Conservation (phyloP, 345 rosid species). For the Laguncularia racemosa region DNA sequence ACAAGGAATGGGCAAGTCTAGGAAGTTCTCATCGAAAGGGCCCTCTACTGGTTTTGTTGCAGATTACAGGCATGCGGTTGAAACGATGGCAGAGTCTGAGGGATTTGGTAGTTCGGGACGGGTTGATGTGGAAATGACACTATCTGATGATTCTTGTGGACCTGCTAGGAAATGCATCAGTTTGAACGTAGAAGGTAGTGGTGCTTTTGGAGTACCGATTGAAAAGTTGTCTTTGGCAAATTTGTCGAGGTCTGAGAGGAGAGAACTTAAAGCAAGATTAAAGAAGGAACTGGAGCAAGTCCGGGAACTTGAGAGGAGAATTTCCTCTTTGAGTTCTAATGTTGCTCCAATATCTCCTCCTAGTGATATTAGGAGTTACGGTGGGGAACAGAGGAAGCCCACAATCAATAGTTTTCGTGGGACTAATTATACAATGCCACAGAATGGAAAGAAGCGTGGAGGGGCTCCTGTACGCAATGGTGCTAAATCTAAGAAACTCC, state of each 20-base stretch:
- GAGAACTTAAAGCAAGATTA: conserved; percentile 43
- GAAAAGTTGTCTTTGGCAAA: conserved; percentile 54
- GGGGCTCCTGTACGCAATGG: conserved; percentile 32
- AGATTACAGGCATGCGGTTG: conserved; percentile 47
- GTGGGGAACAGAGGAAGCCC: conserved; percentile 58
- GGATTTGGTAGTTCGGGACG: conserved; percentile 63
- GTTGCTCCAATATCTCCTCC: conserved; percentile 31
- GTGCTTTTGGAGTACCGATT: conserved; percentile 33
- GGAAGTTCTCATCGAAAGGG: conserved; percentile 56
- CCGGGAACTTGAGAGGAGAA: conserved; percentile 46
- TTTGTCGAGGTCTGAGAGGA: conserved; percentile 56
- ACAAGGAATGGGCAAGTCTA: conserved; percentile 60
- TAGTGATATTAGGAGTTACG: conserved; percentile 55
- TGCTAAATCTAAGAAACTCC: conserved; percentile 33
- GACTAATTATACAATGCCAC: conserved; percentile 23
- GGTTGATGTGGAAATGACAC: conserved; percentile 42
- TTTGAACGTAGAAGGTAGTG: conserved; percentile 35
- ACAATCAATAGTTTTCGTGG: conserved; percentile 24
- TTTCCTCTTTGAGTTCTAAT: conserved; percentile 34
- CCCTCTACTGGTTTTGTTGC: conserved; percentile 55
- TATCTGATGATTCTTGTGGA: conserved; percentile 49
- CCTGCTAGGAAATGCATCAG: conserved; percentile 53
- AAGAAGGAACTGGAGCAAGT: conserved; percentile 71
- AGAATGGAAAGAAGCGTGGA: conserved; percentile 43
- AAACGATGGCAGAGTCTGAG: conserved; percentile 63